phyloP scores from a whole-genome alignment of 805 yeast genomes.

The Isabelozyma gotoi region DNA sequence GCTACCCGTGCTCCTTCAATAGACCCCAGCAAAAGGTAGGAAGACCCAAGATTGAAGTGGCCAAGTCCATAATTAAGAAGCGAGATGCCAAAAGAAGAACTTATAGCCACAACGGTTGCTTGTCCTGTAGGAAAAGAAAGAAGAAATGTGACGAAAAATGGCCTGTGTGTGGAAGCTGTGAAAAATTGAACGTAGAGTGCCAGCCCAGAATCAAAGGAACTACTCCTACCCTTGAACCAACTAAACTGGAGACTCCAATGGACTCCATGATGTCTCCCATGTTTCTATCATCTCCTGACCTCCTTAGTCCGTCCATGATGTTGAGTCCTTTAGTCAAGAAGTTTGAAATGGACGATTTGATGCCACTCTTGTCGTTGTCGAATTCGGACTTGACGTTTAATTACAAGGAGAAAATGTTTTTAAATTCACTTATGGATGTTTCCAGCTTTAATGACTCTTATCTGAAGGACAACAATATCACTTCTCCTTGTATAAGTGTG shows the following conservation, averaged over 20 bases:
- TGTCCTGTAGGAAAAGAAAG: constrained; percentile 17
- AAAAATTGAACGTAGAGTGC: constrained; percentile 9
- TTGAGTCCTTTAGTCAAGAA: neutral
- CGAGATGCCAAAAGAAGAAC: constrained; percentile 2
- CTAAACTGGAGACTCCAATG: neutral
- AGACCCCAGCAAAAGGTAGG: constrained; percentile 19
- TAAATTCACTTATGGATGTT: constrained; percentile 11
- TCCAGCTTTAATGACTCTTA: neutral
- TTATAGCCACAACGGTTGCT: constrained; percentile 18
- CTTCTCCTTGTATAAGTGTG: neutral
- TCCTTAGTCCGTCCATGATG: neutral
- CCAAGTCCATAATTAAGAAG: neutral
- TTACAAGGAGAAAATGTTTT: constrained; percentile 16
- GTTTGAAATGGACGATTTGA: constrained; percentile 2
- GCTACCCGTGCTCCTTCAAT: constrained; percentile 8
- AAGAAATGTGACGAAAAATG: constrained; percentile 22
- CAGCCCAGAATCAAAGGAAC: constrained; percentile 3
- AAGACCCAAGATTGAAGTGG: constrained; percentile 12
- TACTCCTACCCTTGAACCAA: neutral
- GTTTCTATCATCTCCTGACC: neutral
- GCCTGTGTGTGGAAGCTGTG: constrained; percentile 20
- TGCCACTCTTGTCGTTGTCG: neutral
- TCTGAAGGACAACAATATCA: neutral
- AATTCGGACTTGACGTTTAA: constrained; percentile 4
- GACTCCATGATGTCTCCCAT: neutral